Base-by-base conservation (phyloP, 805 yeast genomes). In the Starmerella lactis-condensi region DNA sequence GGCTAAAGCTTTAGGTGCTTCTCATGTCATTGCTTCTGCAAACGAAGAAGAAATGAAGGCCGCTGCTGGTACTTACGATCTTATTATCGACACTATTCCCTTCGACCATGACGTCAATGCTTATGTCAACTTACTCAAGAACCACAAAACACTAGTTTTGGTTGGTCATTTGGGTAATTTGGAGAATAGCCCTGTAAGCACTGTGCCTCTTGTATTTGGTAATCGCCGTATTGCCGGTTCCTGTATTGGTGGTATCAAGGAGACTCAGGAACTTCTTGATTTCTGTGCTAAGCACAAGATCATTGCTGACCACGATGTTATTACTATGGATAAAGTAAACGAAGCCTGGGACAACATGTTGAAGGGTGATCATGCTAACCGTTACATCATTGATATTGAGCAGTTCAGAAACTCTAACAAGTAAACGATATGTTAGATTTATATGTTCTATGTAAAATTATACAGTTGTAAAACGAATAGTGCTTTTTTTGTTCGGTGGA, bases 201-300 rank as follows among this genome's bases (percentile, higher is more conserved):
- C 69, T 42, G 41, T 50, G 16, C 43, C 54, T 38, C 54, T 65
- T 28, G 54, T 62, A 24, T 55, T 70, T 38, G 74, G 75, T 15
- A 29, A 33, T 22, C 15, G 24, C 9, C 11, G 22, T 13, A n/a
- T 40, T 12, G 30, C 37, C 32, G 60, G 75, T 9, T 70, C 81
- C 10, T 60, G 61, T 36, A 56, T 56, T 67, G 50, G 85, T 72
- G 63, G 73, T 28, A 68, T 70, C 48, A 51, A 52, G 31, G 82
- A 75, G 53, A 74, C 75, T 41, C 48, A 60, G 26, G 75, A 72
- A 42, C 65, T 76, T 69, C 60, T 77, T 43, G 57, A 69, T 26
- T 47, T 75, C 38, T 76, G 81, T 15, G 67, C 65, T n/a, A 60
- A 69, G 43, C 59, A 71, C 42, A 53, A 60, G 24, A 57, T 75